These are phyloP conservation scores for Globisporangium irregulare DNA, from an alignment of 352 stramenopile species.

Conservation along the genomic window DNA sequence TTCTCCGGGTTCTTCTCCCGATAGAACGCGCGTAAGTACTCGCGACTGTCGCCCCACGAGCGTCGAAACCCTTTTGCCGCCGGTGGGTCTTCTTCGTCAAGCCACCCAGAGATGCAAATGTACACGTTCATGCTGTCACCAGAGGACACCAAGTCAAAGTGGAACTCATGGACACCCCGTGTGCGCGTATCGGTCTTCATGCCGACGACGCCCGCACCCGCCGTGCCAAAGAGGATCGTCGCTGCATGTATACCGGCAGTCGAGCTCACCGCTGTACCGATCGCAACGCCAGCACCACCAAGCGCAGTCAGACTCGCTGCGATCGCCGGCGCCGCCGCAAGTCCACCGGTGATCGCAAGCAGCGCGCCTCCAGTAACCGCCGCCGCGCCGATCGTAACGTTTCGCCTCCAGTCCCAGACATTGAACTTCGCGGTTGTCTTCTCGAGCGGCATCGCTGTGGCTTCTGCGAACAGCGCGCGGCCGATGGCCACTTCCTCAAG, in stretches of 20 bases:
- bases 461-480: constrained; percentile 66
- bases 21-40: constrained; percentile 80
- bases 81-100: constrained; percentile 72
- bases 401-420: constrained; percentile 80
- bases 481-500: constrained; percentile 68
- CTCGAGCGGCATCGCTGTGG: constrained; percentile 66
- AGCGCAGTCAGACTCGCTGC: constrained; percentile 54
- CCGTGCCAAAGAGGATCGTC: constrained; percentile 78
- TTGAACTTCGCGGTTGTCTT: constrained; percentile 54
- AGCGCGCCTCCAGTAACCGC: constrained; percentile 69
- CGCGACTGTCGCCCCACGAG: constrained; percentile 74
- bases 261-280: constrained; percentile 58
- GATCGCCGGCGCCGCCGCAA: constrained; percentile 62
- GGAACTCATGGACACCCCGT: constrained; percentile 73
- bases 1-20: constrained; percentile 63
- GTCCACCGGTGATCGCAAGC: constrained; percentile 66
- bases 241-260: constrained; percentile 59
- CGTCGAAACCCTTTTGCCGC: constrained; percentile 51
- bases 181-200: constrained; percentile 80
- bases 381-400: constrained; percentile 63
- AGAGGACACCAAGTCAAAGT: constrained; percentile 75
- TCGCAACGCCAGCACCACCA: constrained; percentile 56
- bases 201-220: constrained; percentile 69
- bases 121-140: constrained; percentile 88
- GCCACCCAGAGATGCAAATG: constrained; percentile 82